Percentiles rank a stretch among this genome's conserved stretches.
Conservation (phyloP, 176 grass and related monocot genomes). For the Carex pumila region DNA sequence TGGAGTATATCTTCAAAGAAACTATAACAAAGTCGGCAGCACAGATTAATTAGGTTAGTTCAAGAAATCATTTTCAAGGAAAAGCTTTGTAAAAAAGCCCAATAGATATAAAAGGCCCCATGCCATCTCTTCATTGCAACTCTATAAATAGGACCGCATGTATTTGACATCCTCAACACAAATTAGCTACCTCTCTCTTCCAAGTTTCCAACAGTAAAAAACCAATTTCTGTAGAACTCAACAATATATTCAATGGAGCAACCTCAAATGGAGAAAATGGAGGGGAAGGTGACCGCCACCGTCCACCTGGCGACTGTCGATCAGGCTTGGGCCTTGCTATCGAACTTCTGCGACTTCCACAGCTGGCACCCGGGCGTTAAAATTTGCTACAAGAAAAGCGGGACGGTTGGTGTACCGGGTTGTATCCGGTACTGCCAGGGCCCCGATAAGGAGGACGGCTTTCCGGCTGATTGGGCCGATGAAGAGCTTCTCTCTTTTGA, state of each 20-base stretch:
- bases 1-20: background rate
- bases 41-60: background rate
- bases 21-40: background rate
- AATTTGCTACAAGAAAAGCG: constrained; percentile 35
- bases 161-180: background rate
- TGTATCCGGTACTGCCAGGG: constrained; percentile 77
- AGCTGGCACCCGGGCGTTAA: constrained; percentile 59
- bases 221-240: background rate
- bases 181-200: background rate
- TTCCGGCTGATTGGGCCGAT: constrained; percentile 51
- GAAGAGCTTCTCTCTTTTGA: constrained; percentile 75
- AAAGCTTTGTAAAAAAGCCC: background rate
- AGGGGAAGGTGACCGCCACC: constrained; percentile 32
- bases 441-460: background rate
- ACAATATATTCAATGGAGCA: background rate
- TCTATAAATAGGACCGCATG: constrained; percentile 1
- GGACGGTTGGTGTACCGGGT: constrained; percentile 17
- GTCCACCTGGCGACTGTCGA: constrained; percentile 34
- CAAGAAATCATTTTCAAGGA: background rate
- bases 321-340: constrained; percentile 67
- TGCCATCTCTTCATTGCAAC: background rate
- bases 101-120: background rate
- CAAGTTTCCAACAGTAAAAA: background rate
- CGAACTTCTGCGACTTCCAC: constrained; percentile 65
- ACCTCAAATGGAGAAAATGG: constrained; percentile 33